phyloP scores from a whole-genome alignment of 495 filamentous ascomycete genomes.

The Aspergillus baeticus region DNA sequence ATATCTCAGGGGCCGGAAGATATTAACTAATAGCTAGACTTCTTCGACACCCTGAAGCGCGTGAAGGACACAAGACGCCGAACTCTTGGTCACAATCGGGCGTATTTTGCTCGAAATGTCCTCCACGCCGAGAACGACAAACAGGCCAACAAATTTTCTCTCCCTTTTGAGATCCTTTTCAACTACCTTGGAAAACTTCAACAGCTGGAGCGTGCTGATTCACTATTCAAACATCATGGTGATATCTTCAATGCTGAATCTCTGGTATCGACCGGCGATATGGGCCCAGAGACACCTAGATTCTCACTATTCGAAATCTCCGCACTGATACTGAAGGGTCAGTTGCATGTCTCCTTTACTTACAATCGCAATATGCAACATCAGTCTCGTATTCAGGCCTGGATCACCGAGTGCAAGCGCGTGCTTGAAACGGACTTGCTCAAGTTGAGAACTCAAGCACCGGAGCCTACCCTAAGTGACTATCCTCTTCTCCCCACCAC shows the following conservation, averaged over 20 bases:
- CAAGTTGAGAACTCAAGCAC: slow-evolving; percentile 42
- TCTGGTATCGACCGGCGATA: slow-evolving; percentile 44
- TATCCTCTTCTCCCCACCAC: slow-evolving; percentile 64
- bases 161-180: slow-evolving; percentile 67
- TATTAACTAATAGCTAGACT: slow-evolving; percentile 17
- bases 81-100: slow-evolving; percentile 38
- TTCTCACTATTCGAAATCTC: slow-evolving; percentile 66
- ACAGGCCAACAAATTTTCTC: slow-evolving; percentile 40
- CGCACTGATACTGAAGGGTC: slow-evolving; percentile 56
- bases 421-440: slow-evolving; percentile 55
- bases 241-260: slow-evolving; percentile 41
- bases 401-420: slow-evolving; percentile 61
- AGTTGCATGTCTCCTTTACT: slow-evolving; percentile 58
- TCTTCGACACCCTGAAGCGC: slow-evolving; percentile 39
- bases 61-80: slow-evolving; percentile 48
- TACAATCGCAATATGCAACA: slow-evolving; percentile 61
- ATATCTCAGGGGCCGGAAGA: background rate
- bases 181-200: slow-evolving; percentile 65
- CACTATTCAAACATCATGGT: slow-evolving; percentile 60
- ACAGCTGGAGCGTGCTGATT: slow-evolving; percentile 56
- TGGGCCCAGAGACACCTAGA: slow-evolving; percentile 46
- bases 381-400: slow-evolving; percentile 52
- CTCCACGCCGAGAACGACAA: slow-evolving; percentile 44
- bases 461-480: slow-evolving; percentile 60
- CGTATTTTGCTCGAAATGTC: slow-evolving; percentile 51